Percentiles rank a stretch among this genome's conserved stretches.
phyloP scores from a whole-genome alignment of 106 monocot genomes.

The Platanthera zijinensis region DNA sequence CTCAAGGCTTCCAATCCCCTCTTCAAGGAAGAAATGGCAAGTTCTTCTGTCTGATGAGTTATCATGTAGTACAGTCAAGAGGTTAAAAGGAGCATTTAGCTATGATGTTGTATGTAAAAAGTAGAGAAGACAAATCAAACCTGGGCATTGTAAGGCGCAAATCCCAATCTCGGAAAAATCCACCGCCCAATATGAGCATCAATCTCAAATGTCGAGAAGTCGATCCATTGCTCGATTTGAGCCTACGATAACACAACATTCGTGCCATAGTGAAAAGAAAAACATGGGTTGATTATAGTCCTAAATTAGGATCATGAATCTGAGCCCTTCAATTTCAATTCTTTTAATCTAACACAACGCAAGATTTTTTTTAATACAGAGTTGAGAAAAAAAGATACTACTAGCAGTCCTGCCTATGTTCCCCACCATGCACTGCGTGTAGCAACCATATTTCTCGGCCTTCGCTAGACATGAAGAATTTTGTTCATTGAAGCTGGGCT shows the following conservation, averaged over 20 bases:
- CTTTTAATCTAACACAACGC: too few species aligned
- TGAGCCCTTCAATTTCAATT: too few species aligned
- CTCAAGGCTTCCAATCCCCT: constrained; percentile 54
- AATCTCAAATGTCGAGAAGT: constrained; percentile 65
- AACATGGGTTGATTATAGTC: too few species aligned
- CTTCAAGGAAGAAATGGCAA: constrained; percentile 60
- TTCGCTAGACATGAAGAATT: too few species aligned
- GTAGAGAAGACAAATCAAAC: constrained; percentile 15
- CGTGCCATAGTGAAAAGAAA: too few species aligned
- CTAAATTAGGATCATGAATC: too few species aligned
- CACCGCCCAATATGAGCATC: constrained; percentile 46
- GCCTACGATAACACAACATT: constrained; percentile 20
- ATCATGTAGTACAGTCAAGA: neutral
- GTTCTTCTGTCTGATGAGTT: constrained; percentile 55
- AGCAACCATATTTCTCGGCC: too few species aligned
- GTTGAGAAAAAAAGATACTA: too few species aligned
- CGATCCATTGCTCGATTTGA: constrained; percentile 91
- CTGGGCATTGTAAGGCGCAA: constrained; percentile 30
- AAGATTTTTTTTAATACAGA: too few species aligned
- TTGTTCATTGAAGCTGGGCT: too few species aligned
- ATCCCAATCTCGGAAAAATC: constrained; percentile 65
- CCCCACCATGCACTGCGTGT: too few species aligned
- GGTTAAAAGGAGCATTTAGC: neutral
- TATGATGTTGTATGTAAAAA: neutral
- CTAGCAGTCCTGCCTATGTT: too few species aligned